Evolutionary conservation across 192 early-diverging fungal genomes (phyloP), one percentile per base, ranked within the genome.

Genomic region (Neocallimastix lanati): DNA sequence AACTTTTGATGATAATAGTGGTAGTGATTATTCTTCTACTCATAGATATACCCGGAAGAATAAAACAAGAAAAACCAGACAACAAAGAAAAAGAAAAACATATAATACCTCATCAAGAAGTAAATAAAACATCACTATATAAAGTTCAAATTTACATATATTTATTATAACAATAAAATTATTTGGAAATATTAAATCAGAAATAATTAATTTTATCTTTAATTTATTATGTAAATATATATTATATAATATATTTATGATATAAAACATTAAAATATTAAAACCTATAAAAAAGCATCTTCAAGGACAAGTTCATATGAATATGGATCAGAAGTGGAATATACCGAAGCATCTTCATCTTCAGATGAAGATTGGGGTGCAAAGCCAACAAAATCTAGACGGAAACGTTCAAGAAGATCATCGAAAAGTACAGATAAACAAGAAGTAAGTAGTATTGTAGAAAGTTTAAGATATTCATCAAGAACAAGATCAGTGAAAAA

Each of bases 1-100:
- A 16, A 79, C 76, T 29, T 16, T 15, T 27, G 33, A 50, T 35
- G 38, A 82, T n/a, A 29, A 83, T 77, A 78, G 81, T 21, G 36
- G 40, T 76, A 78, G 81, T 29, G 83, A 84, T 18, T 77, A 81
- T n/a, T 50, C 28, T 33, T 80, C 80, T 67, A 58, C 80, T 28
- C 77, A 79, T 29, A 29, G 80, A 58, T 76, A 78, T 13, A 81
- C 82, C 50, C 40, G 81, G 82, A 83, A 85, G 81, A 78, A 81
- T 79, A 38, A 84, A 79, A 82, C 83, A 84, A 40, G 82, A 83
- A 77, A 81, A 80, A 14, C 82, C 15, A 84, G 76, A 28, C 37
- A 27, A 35, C 21, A 29, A 79, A 86, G 40, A 40, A 58, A 82
- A 78, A 81, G 82, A 77, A 40, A 67, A 67, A 25, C 50, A n/a